Evolutionary conservation across 305 asterid genomes (phyloP), one percentile per base, ranked within the genome.

Genomic region (Rubia balearica): DNA sequence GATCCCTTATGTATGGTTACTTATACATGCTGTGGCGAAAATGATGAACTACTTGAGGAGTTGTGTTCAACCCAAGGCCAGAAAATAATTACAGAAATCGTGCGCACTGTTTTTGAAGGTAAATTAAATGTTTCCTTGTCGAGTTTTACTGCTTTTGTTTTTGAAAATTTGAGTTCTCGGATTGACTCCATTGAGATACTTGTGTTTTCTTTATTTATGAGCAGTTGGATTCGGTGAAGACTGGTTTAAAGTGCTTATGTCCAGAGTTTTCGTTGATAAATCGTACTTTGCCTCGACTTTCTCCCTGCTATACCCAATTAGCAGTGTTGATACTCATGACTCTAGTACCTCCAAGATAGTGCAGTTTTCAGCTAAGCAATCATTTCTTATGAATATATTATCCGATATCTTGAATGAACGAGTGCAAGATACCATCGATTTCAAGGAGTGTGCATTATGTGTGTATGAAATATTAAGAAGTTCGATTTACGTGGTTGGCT

Each of bases 1-100:
- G 96, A 85, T 76, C 89, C 92, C 57, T 71, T 91, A 76, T 85
- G 95, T 76, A 93, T 88, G 98, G 76, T 88, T 64, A 82, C 86
- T 61, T 88, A 86, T 79, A 82, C 91, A 40, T 88, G 96, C 78
- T 75, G 77, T 65, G 84, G 76, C 61, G 85, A 82, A 69, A 80
- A 77, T 65, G 66, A 71, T 38, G 84, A 59, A 53, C 79, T 74
- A 65, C 72, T 67, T 45, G 71, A 36, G 0, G 87, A 88, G 48
- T 78, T 93, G 73, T 73, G 81, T 82, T 40, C 87, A 8, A 83
- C 85, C 65, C 79, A 78, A 62, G 95, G 91, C 64, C 78, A 78
- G 72, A 79, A 75, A 41, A 74, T 85, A 59, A 9, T 85, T 5
- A 70, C 70, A 55, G 91, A 86, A 78, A 84, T 88, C 42, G 14